A percentile compares a stretch with the other conserved stretches of the same genome.
phyloP scores from a whole-genome alignment of 371 early-diverging fungal species.

The Choanephora cucurbitarum region DNA sequence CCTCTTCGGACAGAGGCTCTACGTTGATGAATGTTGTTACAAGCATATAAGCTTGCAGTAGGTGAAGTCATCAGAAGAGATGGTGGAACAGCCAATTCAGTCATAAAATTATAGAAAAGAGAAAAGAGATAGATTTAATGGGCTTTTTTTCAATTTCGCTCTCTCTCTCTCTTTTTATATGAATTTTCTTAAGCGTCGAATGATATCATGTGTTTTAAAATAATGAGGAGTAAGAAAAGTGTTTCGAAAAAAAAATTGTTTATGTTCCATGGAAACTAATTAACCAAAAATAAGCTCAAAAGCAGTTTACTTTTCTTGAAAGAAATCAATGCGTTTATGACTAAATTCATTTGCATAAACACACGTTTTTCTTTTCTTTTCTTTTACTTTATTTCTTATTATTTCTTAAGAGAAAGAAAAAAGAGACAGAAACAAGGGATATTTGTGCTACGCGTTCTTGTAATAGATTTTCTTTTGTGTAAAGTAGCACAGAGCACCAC shows the following conservation, averaged over 20 bases:
- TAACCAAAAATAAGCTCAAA: too few relatives aligned
- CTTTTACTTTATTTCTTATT: too few relatives aligned
- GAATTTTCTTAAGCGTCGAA: not conserved
- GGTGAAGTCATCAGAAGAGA: slow-evolving; percentile 6
- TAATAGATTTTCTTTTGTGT: not conserved
- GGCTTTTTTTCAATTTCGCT: too few relatives aligned
- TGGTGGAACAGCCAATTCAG: slow-evolving; percentile 2
- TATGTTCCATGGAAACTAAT: not conserved
- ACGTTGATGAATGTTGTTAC: slow-evolving; percentile 6
- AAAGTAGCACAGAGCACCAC: not conserved
- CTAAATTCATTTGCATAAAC: too few relatives aligned
- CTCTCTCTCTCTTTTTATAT: not conserved
- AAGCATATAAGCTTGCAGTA: slow-evolving; percentile 1
- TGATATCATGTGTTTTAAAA: slow-evolving; percentile 10
- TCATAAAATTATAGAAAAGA: slow-evolving; percentile 10
- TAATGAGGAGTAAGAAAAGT: slow-evolving; percentile 9
- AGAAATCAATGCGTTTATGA: too few relatives aligned
- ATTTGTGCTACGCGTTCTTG: not conserved
- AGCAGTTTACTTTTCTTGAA: too few relatives aligned
- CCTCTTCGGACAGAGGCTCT: slow-evolving; percentile 22
- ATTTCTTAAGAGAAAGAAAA: too few relatives aligned
- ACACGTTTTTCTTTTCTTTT: too few relatives aligned
- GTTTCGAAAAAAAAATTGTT: not conserved
- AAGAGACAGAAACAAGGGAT: not conserved
- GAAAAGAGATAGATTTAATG: not conserved